Evolutionary conservation across 2,329 filamentous ascomycete species (phyloP), one percentile per base, ranked within the genome.

Genomic region (Penicillium decumbens): DNA sequence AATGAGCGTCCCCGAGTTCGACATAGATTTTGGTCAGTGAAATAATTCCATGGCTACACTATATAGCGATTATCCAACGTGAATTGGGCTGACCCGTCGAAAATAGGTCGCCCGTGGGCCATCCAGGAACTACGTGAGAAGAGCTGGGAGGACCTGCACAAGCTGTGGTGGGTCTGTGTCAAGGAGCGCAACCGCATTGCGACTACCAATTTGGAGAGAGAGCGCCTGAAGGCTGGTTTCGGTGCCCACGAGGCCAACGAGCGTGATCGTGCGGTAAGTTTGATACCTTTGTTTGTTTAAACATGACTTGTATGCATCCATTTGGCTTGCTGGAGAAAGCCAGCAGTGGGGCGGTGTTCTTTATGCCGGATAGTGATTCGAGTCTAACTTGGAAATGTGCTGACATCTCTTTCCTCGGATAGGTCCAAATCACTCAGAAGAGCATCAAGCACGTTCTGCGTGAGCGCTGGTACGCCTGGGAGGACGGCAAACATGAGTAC

Each of bases 101-200:
- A 39, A 32, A 25, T 54, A 83, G 80, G 93, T 13, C 82, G 93
- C 46, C 77, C 83, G 25, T 98, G 93, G 93, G 83, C 80, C 9
- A 83, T 88, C 6, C 82, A 89, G 72, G 93, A 98, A 75, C 77
- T 98, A 64, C 81, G 91, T 55, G 78, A 81, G 55, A 96, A 96
- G 75, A 89, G 86, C 55, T 98, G 90, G 88, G 89, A 95, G 54
- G 91, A 97, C 69, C 74, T 98, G 62, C 91, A 97, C 71, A 77
- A 79, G 54, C 78, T 98, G 65, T 98, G 92, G 90, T 98, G 91
- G 89, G 81, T 90, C 47, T 97, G 93, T 68, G 80, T 87, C 52
- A 90, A 88, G 74, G 93, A 98, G 75, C 79, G 88, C 63, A 98
- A 98, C 73, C 82, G 88, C 59, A 82, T 97, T 60, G 79, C 83